Base-by-base conservation (phyloP, 1,284 basidiomycete species). In the Ceratobasidium sp. region DNA sequence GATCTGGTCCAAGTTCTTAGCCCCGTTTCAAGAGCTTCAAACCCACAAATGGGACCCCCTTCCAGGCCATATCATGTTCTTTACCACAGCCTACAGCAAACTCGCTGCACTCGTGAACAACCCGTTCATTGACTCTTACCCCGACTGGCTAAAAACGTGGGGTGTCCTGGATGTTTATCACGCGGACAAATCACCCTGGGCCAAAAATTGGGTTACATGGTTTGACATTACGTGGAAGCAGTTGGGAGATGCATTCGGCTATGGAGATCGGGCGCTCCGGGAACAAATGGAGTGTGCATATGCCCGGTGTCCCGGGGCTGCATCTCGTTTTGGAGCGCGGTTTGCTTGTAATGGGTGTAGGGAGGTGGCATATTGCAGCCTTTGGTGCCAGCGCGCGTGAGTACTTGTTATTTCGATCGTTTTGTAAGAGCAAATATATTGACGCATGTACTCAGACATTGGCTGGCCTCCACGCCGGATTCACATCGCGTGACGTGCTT, bases 141-240 rank as follows among this genome's bases (percentile, higher is more conserved):
- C 30, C 30, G 59, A 62, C 27, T 62, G 59, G 59, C 38, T 62
- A 6, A 62, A 62, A 62, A 33, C 30, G 6, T 62, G 33, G 30
- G 30, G 38, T 7, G 2, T 6, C 20, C 18, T 38, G 8, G 59
- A 62, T 2, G 27, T n/a, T 35, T 1, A 62, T 6, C 30, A 35
- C 59, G 27, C 23, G 6, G 23, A 10, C 33, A 27, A 27, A 27
- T 27, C 55, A 27, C 23, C 8, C 3, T 59, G 23, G 55, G 8
- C 27, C 12, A 35, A 59, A 27, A 12, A 35, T n/a, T 35, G 33
- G 23, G n/a, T 27, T 27, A 23, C 3, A 2, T 27, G 10, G 10
- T 35, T 10, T 59, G 20, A 18, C 6, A 41, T 41, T 35, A 2
- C 38, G 30, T 62, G 59, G 59, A 20, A 35, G 59, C 30, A 35